phyloP scores from a whole-genome alignment of 1,284 basidiomycete species.

The Tremellales sp. region DNA sequence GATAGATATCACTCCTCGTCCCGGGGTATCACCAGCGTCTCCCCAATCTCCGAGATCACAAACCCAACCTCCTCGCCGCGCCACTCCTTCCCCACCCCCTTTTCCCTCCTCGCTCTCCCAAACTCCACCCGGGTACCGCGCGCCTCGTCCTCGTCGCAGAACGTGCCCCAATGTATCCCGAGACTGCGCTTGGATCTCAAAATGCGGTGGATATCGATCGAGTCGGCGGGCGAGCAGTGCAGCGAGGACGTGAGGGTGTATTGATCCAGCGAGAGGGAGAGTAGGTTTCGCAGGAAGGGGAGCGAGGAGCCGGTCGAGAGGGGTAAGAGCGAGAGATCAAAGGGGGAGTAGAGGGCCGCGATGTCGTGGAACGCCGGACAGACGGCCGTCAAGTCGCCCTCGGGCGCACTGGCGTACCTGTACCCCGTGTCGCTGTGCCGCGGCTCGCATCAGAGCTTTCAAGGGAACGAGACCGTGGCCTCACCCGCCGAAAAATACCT shows the following conservation, averaged over 20 bases:
- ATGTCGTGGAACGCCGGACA: conserved; percentile 49
- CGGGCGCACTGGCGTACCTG: conserved; percentile 44
- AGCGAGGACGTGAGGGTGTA: conserved; percentile 47
- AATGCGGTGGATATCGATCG: conserved; percentile 40
- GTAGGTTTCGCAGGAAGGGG: conserved; percentile 44
- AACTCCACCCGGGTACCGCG: conserved; percentile 46
- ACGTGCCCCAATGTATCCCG: conserved; percentile 50
- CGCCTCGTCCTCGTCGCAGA: conserved; percentile 45
- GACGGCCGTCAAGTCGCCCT: conserved; percentile 33
- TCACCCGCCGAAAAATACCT: conserved; percentile 47
- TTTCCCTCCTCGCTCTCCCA: conserved; percentile 31
- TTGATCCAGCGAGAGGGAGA: conserved; percentile 46
- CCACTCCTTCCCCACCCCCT: conserved; percentile 33
- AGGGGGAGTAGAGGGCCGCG: conserved; percentile 39
- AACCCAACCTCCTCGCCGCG: conserved; percentile 24
- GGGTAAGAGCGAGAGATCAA: conserved; percentile 41
- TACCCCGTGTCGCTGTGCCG: conserved; percentile 45
- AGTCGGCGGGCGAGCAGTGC: conserved; percentile 46
- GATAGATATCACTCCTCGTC: background rate
- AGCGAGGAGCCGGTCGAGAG: conserved; percentile 46
- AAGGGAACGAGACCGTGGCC: conserved; percentile 4
- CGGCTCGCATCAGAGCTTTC: background rate
- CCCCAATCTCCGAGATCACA: conserved; percentile 43
- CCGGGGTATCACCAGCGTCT: conserved; percentile 34
- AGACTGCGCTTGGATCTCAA: conserved; percentile 34